Conservation (phyloP, 345 rosid genomes). For the Pugionium dolabratum region DNA sequence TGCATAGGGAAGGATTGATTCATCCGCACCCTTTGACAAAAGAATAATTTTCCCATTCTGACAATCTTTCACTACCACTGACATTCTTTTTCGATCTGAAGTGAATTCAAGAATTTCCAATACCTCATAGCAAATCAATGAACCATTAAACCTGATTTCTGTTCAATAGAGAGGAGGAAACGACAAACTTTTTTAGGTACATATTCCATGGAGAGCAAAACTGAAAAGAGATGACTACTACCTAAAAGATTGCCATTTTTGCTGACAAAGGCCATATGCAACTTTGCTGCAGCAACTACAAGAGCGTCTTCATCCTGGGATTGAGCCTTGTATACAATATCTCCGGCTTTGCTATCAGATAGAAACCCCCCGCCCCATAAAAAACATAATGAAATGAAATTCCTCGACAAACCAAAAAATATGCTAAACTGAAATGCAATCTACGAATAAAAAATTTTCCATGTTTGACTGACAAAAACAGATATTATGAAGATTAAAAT, state of each 20-base stretch:
- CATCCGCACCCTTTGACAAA: slow-evolving; percentile 96
- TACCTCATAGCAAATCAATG: slow-evolving; percentile 63
- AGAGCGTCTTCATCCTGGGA: slow-evolving; percentile 99
- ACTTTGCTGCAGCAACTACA: slow-evolving; percentile 85
- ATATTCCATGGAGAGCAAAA: slow-evolving; percentile 32
- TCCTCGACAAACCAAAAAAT: slow-evolving; percentile 1
- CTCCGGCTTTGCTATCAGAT: slow-evolving; percentile 76
- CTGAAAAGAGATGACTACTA: slow-evolving; percentile 41
- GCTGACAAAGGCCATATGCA: slow-evolving; percentile 72
- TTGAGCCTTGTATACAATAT: slow-evolving; percentile 79
- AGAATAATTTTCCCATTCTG: slow-evolving; percentile 74
- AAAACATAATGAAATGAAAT: slow-evolving; percentile 2
- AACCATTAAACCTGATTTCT: slow-evolving; percentile 78
- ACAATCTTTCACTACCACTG: slow-evolving; percentile 80
- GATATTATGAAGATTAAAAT: background rate
- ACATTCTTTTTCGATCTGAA: slow-evolving; percentile 98
- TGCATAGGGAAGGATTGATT: slow-evolving; percentile 85
- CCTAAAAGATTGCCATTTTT: slow-evolving; percentile 79
- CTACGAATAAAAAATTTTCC: background rate
- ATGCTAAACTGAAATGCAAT: slow-evolving; percentile 6
- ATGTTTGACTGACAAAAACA: slow-evolving; percentile 15
- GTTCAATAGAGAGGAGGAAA: slow-evolving; percentile 32
- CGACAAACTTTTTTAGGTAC: slow-evolving; percentile 18
- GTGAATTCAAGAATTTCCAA: slow-evolving; percentile 93
- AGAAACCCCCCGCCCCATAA: background rate